Percentiles rank a stretch among this genome's conserved stretches.
Conservation (phyloP, 2,329 filamentous ascomycete genomes). For the Leptographium procerum region DNA sequence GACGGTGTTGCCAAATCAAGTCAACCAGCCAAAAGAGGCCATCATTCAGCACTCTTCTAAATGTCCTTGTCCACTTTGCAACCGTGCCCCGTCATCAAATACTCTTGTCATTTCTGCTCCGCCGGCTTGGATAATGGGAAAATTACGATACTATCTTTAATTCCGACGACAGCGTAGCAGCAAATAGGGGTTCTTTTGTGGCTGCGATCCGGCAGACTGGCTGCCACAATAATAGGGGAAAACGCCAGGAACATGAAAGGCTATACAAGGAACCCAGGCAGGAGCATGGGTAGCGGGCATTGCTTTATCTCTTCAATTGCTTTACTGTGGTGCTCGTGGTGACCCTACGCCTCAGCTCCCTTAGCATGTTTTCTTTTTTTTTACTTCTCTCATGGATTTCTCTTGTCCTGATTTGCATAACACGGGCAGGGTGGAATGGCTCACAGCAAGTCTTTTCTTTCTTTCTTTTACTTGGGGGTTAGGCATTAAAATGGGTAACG, state of each 20-base stretch:
- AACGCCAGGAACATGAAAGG: too few relatives aligned
- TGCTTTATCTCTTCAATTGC: not conserved
- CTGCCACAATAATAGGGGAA: not conserved
- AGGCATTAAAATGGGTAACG: not conserved
- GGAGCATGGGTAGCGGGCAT: not conserved
- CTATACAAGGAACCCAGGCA: not conserved
- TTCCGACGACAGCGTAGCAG: not conserved
- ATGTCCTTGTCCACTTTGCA: not conserved
- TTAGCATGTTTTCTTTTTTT: too few relatives aligned
- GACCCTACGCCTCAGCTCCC: not conserved
- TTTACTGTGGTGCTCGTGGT: too few relatives aligned
- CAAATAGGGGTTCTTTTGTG: not conserved
- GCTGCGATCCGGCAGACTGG: not conserved
- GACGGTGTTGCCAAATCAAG: not conserved
- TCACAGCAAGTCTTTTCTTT: not conserved
- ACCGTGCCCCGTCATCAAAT: not conserved
- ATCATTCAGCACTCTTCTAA: not conserved
- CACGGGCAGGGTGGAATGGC: not conserved
- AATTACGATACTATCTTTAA: not conserved
- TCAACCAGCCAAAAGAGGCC: not conserved
- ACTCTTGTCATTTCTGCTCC: not conserved
- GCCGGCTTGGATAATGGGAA: not conserved
- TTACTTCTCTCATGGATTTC: not conserved
- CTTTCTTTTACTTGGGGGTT: not conserved
- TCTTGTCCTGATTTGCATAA: not conserved